Evolutionary conservation across 768 basidiomycete species (phyloP).

Genomic region (Leccinum longicurvipes): DNA sequence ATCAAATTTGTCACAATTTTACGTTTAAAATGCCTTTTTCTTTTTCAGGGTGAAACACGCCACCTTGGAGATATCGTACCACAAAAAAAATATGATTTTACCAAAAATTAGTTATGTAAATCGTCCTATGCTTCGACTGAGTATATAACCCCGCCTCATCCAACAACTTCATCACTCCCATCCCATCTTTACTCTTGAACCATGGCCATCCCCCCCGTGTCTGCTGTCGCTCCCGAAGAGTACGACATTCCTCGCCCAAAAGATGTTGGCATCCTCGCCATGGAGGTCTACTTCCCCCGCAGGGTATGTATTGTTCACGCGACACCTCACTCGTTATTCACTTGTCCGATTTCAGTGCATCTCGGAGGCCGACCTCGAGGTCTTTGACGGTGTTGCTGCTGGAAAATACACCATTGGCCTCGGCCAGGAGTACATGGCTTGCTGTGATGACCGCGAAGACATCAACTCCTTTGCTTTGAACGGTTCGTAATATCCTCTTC

Average conservation of each 20-base stretch:
- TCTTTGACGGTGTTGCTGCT: slow-evolving; percentile 87
- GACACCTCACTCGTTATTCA: slow-evolving; percentile 10
- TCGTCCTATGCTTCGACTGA: not conserved
- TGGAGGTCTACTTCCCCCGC: slow-evolving; percentile 94
- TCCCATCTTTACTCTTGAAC: not conserved
- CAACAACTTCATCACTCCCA: not conserved
- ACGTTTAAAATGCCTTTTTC: not conserved
- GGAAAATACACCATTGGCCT: slow-evolving; percentile 99
- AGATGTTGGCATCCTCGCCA: slow-evolving; percentile 91
- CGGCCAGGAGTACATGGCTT: slow-evolving; percentile 97
- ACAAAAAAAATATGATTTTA: slow-evolving; percentile 15
- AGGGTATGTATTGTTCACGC: slow-evolving; percentile 51
- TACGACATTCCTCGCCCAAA: slow-evolving; percentile 57
- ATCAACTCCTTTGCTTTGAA: slow-evolving; percentile 97
- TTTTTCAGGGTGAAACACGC: slow-evolving; percentile 27
- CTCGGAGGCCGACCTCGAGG: slow-evolving; percentile 92
- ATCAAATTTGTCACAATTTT: not conserved
- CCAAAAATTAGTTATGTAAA: slow-evolving; percentile 27
- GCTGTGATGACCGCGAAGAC: slow-evolving; percentile 97
- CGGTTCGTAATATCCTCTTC: slow-evolving; percentile 49
- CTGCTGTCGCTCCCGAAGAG: slow-evolving; percentile 9
- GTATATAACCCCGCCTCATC: slow-evolving; percentile 31
- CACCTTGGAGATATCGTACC: slow-evolving; percentile 29
- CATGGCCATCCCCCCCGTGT: slow-evolving; percentile 26
- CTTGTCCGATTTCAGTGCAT: slow-evolving; percentile 61